Percentiles rank a stretch among this genome's conserved stretches.
phyloP scores from a whole-genome alignment of 1,284 basidiomycete genomes.

The Hypsizygus ulmarius region DNA sequence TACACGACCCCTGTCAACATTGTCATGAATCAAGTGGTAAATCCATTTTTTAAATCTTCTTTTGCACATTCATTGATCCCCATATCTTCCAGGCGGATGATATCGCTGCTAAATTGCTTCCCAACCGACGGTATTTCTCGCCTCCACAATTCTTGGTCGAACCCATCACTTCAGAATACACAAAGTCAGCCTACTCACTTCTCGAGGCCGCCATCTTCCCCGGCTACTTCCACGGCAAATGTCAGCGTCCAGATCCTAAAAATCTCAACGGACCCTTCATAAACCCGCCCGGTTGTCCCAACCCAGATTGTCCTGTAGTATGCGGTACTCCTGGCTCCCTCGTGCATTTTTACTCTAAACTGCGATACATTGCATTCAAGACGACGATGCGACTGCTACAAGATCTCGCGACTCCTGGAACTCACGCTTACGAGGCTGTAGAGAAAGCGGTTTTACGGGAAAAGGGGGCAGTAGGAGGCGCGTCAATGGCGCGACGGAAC shows the following conservation, averaged over 20 bases:
- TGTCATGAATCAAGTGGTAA: slow-evolving; percentile 40
- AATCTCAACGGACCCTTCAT: slow-evolving; percentile 26
- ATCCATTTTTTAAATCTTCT: slow-evolving; percentile 16
- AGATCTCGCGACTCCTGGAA: slow-evolving; percentile 34
- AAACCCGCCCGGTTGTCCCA: slow-evolving; percentile 68
- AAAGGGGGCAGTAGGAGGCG: not conserved
- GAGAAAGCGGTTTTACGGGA: slow-evolving; percentile 33
- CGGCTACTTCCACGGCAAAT: slow-evolving; percentile 72
- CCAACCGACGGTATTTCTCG: slow-evolving; percentile 23
- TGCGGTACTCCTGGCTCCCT: slow-evolving; percentile 79
- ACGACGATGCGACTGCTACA: slow-evolving; percentile 37
- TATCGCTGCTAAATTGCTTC: slow-evolving; percentile 33
- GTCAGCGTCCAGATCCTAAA: slow-evolving; percentile 43
- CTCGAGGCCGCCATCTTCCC: slow-evolving; percentile 59
- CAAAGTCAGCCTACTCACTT: slow-evolving; percentile 38
- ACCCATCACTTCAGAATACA: slow-evolving; percentile 48
- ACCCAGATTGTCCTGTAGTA: slow-evolving; percentile 71
- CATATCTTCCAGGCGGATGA: slow-evolving; percentile 25
- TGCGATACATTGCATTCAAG: slow-evolving; percentile 51
- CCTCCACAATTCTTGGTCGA: slow-evolving; percentile 36
- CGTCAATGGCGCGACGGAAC: slow-evolving; percentile 23
- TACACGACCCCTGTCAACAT: slow-evolving; percentile 41
- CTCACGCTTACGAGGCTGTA: slow-evolving; percentile 40
- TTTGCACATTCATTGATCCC: slow-evolving; percentile 1
- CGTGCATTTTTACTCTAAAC: slow-evolving; percentile 58